Conservation (phyloP, 2,329 filamentous ascomycete genomes). For the Trichothecium roseum region DNA sequence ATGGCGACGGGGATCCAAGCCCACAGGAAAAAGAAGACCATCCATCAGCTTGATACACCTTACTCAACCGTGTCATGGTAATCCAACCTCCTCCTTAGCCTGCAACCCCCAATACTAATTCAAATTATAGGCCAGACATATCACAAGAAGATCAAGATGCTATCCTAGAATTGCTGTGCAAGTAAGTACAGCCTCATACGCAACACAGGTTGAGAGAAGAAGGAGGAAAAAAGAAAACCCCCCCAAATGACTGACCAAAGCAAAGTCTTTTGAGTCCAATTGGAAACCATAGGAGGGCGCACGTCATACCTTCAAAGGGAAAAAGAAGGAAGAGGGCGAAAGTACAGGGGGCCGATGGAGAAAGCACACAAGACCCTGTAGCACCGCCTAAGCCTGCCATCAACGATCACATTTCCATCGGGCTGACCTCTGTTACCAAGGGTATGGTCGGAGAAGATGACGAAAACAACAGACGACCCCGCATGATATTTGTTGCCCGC, state of each 20-base stretch:
- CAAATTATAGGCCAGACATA: conserved; percentile 47
- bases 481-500: conserved; percentile 46
- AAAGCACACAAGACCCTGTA: conserved; percentile 16
- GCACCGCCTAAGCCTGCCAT: conserved; percentile 35
- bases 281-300: conserved; percentile 46
- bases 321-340: conserved; percentile 46
- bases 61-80: conserved; percentile 53
- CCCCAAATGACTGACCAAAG: conserved; percentile 1
- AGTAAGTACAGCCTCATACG: conserved; percentile 31
- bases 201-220: background rate
- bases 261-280: conserved; percentile 55
- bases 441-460: conserved; percentile 37
- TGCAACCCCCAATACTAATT: background rate
- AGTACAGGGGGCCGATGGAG: conserved; percentile 16
- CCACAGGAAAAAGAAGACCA: conserved; percentile 39
- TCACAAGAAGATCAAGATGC: conserved; percentile 47
- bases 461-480: conserved; percentile 23
- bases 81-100: conserved; percentile 4
- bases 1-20: too few relatives aligned
- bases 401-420: conserved; percentile 48
- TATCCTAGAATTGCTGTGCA: conserved; percentile 57
- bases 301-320: conserved; percentile 49
- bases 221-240: too few relatives aligned
- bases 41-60: conserved; percentile 56
- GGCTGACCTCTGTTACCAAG: conserved; percentile 53